A percentile compares a stretch with the other conserved stretches of the same genome.
phyloP scores from a whole-genome alignment of 768 basidiomycete genomes.

The Pisolithus sp. region DNA sequence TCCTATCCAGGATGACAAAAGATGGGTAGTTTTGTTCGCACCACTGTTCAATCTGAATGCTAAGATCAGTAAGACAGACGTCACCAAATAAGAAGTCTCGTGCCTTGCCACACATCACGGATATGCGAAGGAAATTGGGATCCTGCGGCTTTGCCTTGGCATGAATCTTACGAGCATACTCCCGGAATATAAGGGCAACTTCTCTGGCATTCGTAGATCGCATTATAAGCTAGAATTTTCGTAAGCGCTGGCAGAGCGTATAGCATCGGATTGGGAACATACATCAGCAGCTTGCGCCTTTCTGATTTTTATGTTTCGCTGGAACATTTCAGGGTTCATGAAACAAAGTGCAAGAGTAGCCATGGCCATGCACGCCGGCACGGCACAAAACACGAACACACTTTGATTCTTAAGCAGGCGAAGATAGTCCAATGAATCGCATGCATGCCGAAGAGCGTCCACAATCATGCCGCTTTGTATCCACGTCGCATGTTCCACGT shows the following conservation, averaged over 20 bases:
- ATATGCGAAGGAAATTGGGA: slow-evolving; percentile 79
- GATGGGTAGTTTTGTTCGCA: slow-evolving; percentile 90
- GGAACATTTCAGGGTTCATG: slow-evolving; percentile 86
- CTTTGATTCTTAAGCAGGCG: slow-evolving; percentile 81
- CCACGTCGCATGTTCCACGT: slow-evolving; percentile 64
- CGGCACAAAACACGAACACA: slow-evolving; percentile 93
- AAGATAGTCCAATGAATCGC: slow-evolving; percentile 87
- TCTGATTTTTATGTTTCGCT: slow-evolving; percentile 89
- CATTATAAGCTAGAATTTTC: slow-evolving; percentile 70
- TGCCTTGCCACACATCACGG: slow-evolving; percentile 80
- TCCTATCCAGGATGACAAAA: slow-evolving; percentile 46
- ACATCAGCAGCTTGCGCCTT: slow-evolving; percentile 85
- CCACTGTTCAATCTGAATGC: slow-evolving; percentile 83
- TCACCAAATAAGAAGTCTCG: slow-evolving; percentile 11
- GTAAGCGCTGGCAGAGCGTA: too few relatives aligned
- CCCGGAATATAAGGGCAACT: slow-evolving; percentile 82
- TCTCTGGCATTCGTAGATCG: slow-evolving; percentile 87
- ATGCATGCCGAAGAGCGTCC: slow-evolving; percentile 78
- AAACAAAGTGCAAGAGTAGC: slow-evolving; percentile 90
- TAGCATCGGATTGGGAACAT: slow-evolving; percentile 18
- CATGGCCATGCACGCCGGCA: slow-evolving; percentile 93
- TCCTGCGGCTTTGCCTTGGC: slow-evolving; percentile 71
- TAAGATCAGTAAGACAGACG: slow-evolving; percentile 7
- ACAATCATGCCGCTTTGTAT: slow-evolving; percentile 85
- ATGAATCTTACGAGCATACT: slow-evolving; percentile 79